A percentile compares a stretch with the other conserved stretches of the same genome.
Evolutionary conservation across 495 filamentous ascomycete species (phyloP).

Genomic region (Xylaria palmicola): DNA sequence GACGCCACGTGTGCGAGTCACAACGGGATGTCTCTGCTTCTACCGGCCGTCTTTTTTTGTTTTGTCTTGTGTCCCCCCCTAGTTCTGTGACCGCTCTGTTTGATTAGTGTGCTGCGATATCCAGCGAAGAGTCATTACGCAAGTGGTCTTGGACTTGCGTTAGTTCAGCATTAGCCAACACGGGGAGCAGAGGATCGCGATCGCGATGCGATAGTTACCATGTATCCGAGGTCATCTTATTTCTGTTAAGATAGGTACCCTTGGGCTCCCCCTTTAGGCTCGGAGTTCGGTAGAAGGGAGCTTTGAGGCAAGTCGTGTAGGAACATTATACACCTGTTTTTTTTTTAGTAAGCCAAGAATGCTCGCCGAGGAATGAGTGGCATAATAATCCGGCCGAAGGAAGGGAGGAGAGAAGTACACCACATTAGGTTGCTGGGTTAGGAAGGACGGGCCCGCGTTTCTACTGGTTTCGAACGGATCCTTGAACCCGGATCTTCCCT

Average conservation of each 20-base stretch:
- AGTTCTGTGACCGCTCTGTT: background rate
- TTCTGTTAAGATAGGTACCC: background rate
- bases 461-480: conserved; percentile 4
- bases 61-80: background rate
- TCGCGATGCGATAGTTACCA: background rate
- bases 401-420: background rate
- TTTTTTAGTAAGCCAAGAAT: conserved; percentile 3
- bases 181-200: background rate
- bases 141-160: background rate
- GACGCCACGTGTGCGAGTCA: conserved; percentile 17
- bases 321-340: background rate
- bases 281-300: conserved; percentile 8
- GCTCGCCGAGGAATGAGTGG: background rate
- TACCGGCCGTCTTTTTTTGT: background rate
- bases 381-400: background rate
- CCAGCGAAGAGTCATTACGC: background rate
- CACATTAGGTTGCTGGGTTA: conserved; percentile 2
- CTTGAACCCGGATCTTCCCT: background rate
- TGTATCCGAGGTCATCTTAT: background rate
- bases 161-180: too few species aligned
- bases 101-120: background rate
- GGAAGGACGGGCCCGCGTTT: conserved; percentile 10
- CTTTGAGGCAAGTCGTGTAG: conserved; percentile 1
- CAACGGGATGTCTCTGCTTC: background rate
- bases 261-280: background rate